phyloP scores from a whole-genome alignment of 768 basidiomycete species.

The Kwoniella bestiolae region DNA sequence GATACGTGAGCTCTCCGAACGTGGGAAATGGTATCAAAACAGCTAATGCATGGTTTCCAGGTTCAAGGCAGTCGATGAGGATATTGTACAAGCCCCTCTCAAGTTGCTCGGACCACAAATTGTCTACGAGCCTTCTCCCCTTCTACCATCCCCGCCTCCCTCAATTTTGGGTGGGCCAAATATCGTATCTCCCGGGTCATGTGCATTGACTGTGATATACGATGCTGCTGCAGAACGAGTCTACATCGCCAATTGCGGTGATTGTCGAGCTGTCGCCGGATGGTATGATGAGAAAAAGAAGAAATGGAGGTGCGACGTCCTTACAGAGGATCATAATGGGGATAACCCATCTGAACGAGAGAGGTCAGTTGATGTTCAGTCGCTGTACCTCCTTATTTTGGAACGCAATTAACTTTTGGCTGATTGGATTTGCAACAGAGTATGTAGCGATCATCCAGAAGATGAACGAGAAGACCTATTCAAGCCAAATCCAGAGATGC shows the following conservation, averaged over 20 bases:
- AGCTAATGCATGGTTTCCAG: too few species aligned
- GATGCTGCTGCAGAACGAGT: constrained; percentile 78
- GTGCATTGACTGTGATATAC: constrained; percentile 81
- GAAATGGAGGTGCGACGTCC: constrained; percentile 82
- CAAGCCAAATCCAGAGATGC: background rate
- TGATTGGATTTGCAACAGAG: constrained; percentile 23
- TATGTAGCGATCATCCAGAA: constrained; percentile 36
- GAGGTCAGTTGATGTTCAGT: constrained; percentile 63
- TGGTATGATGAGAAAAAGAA: constrained; percentile 63
- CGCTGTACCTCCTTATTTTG: too few species aligned
- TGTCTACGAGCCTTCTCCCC: too few species aligned
- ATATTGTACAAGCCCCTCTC: too few species aligned
- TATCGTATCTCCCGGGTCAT: constrained; percentile 67
- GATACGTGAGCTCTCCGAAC: too few species aligned
- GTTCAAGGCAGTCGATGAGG: too few species aligned
- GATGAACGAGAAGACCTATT: constrained; percentile 30
- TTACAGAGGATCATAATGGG: constrained; percentile 92
- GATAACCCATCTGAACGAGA: constrained; percentile 79
- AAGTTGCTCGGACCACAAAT: too few species aligned
- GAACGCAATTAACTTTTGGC: background rate
- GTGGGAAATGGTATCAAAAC: too few species aligned
- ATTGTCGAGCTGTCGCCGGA: constrained; percentile 91
- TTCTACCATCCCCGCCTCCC: too few species aligned
- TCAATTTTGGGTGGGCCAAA: background rate
- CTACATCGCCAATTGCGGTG: constrained; percentile 88